Conservation (phyloP, 2,329 filamentous ascomycete genomes). For the Penicillium griseofulvum region DNA sequence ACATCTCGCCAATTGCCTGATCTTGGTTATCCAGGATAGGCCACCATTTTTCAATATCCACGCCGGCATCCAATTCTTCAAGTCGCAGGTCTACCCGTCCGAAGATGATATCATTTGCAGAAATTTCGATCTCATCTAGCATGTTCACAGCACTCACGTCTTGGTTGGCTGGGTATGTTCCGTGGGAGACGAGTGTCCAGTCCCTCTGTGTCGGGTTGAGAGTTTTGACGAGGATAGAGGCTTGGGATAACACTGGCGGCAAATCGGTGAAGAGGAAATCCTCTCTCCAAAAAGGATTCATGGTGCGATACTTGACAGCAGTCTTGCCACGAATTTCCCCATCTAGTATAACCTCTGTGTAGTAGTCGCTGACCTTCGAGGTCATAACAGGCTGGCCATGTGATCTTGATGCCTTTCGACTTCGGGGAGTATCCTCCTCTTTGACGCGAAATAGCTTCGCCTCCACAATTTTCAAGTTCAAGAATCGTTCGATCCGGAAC, state of each 20-base stretch:
- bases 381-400: constrained; percentile 27
- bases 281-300: constrained; percentile 51
- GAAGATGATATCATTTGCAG: constrained; percentile 47
- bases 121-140: constrained; percentile 48
- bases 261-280: constrained; percentile 49
- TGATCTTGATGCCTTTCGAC: constrained; percentile 35
- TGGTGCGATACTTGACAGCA: constrained; percentile 46
- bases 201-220: constrained; percentile 50
- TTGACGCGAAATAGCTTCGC: constrained; percentile 52
- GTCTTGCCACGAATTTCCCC: constrained; percentile 50
- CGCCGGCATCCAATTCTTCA: constrained; percentile 72
- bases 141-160: constrained; percentile 42
- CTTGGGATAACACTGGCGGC: constrained; percentile 48
- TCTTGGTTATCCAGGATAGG: constrained; percentile 73
- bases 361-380: constrained; percentile 43
- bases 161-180: constrained; percentile 42
- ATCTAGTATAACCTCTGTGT: constrained; percentile 49
- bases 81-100: constrained; percentile 74
- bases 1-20: constrained; percentile 75
- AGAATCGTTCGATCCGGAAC: constrained; percentile 64
- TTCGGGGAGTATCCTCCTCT: constrained; percentile 32
- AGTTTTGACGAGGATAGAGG: constrained; percentile 47
- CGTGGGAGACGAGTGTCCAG: constrained; percentile 49
- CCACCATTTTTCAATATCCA: constrained; percentile 85
- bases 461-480: constrained; percentile 61